Evolutionary conservation across 2,329 filamentous ascomycete species (phyloP), one percentile per base, ranked within the genome.

Genomic region (Epichloe aotearoae): DNA sequence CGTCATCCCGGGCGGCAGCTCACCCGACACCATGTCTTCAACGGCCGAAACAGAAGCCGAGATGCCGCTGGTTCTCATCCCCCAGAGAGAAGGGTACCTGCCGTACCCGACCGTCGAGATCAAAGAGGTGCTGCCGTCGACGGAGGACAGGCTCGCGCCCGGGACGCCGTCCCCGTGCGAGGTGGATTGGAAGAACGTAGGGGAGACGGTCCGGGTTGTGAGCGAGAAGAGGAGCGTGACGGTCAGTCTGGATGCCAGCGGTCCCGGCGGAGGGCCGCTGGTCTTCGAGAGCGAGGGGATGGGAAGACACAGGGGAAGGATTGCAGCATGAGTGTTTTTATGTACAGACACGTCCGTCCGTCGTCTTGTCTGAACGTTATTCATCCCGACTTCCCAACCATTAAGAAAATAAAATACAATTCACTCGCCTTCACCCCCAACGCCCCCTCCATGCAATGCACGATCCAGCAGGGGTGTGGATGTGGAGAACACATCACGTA

Each of bases 61-160:
- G 50, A 76, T 95, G 55, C 77, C 82, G 0, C 68, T 97, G 7
- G 72, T 94, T 49, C 71, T 97, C 10, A 80, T 97, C 12, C 89
- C 89, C 1, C 74, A 95, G 44, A 79, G 84, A 49, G 75, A 88
- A 30, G 91, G 93, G 1, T 81, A 81, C 62, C 67, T 93, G n/a
- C 75, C 88, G 1, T 80, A 89, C 30, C 93, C 93, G 0, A 75
- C 69, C 7, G 74, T 97, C 2, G 89, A 95, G 47, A 84, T 97
- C 37, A 80, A 84, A 43, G 81, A 82, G 63, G 72, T 81, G 7
- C 49, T 81, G 7, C 49, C 45, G 41, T 64, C 68, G 50, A 57
- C 63, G 59, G 55, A 62, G 51, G 53, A 58, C 52, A 55, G 40
- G 54, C 55, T 43, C 33, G 57, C 54, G 42, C 58, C 58, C 20